Evolutionary conservation across 495 filamentous ascomycete species (phyloP), one percentile per base, ranked within the genome.

Genomic region (Aspergillus steynii): DNA sequence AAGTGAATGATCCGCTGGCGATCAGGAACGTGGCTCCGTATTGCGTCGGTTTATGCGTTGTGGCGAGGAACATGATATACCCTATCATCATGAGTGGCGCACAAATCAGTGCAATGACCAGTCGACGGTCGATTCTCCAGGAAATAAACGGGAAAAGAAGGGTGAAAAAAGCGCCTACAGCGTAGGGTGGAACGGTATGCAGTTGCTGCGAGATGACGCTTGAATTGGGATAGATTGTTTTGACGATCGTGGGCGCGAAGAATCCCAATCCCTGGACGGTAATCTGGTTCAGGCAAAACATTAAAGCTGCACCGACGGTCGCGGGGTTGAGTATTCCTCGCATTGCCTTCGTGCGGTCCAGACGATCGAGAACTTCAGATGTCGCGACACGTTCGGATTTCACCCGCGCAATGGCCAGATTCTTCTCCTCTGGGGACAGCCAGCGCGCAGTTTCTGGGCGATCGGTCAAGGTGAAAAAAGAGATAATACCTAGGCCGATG

Each of bases 221-320:
- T 63, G 76, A 75, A 20, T 80, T 48, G 3, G 81, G 82, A 57
- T 83, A 83, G 31, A 92, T 91, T 29, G 82, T 87, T 31, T 72
- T 65, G 20, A 91, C 86, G 71, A 92, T 89, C 10, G 88, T 90
- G 0, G 89, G 88, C 0, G 83, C 76, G 70, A 91, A 92, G 78
- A 91, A 89, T 8, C 82, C 88, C 10, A 84, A 65, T 15, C 82
- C 75, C 60, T 82, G 80, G 4, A 84, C 82, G 3, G 80, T 85
- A 64, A 85, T 78, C 64, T 83, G 84, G 71, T 83, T 67, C 29
- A 85, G 70, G 4, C 83, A 68, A 66, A 83, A 83, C 45, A 83
- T 75, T 55, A 82, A 72, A 6, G 77, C 58, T 2, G 73, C 81
- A 1, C 58, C 63, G 7, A 85, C 61, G 0, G 78, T 82, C 10